Percentiles rank a stretch among this genome's conserved stretches.
phyloP scores from a whole-genome alignment of 768 basidiomycete genomes.

The Boletus speciosus region DNA sequence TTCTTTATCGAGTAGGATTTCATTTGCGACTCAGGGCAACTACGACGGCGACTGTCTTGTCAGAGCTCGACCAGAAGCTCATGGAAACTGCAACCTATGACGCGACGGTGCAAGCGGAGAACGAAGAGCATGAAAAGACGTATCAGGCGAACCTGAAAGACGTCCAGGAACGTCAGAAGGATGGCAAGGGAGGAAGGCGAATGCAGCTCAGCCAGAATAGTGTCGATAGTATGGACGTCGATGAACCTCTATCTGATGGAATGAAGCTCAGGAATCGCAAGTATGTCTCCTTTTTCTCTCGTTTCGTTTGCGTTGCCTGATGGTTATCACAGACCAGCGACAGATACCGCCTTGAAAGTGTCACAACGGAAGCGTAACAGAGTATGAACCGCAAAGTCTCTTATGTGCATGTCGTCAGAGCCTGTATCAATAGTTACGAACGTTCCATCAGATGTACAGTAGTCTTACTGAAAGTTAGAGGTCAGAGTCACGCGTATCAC shows the following conservation, averaged over 20 bases:
- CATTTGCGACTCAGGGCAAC: constrained; percentile 48
- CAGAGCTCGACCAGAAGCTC: constrained; percentile 71
- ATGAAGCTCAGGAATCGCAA: constrained; percentile 57
- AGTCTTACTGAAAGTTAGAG: too few relatives aligned
- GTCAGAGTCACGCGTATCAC: constrained; percentile 23
- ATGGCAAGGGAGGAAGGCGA: constrained; percentile 41
- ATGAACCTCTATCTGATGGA: constrained; percentile 47
- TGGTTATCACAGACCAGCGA: constrained; percentile 25
- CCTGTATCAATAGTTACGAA: constrained; percentile 11
- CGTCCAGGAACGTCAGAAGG: constrained; percentile 61
- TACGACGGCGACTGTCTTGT: constrained; percentile 67
- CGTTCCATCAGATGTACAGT: neutral
- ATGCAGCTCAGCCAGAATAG: constrained; percentile 14
- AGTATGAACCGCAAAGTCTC: constrained; percentile 29
- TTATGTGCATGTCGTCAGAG: neutral
- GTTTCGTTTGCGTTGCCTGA: neutral
- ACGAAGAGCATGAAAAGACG: constrained; percentile 52
- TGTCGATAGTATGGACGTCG: constrained; percentile 59
- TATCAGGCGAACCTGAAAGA: constrained; percentile 57
- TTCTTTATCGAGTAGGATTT: neutral
- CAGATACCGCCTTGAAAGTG: constrained; percentile 44
- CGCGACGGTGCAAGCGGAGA: constrained; percentile 37
- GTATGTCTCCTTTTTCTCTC: constrained; percentile 36
- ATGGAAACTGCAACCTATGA: constrained; percentile 46
- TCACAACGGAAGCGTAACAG: constrained; percentile 58